These are phyloP conservation scores for Monosporascus sp. DNA, from an alignment of 2,329 filamentous ascomycete species.

Conservation along the genomic window DNA sequence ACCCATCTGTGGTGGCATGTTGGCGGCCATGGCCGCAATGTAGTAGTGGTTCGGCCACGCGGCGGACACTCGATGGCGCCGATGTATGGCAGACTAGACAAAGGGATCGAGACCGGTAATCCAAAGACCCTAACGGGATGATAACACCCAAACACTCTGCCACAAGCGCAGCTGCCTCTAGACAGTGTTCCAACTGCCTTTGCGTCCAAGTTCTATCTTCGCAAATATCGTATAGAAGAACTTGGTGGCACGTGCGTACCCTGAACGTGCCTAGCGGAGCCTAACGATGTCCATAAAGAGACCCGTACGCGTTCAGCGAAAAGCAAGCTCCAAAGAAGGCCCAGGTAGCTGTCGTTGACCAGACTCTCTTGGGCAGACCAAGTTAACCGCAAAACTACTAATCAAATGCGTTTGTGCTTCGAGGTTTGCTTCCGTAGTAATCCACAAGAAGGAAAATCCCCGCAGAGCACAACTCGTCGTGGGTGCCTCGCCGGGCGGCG, in stretches of 20 bases:
- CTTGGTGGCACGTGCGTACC: not conserved
- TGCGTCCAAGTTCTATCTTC: not conserved
- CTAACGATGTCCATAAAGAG: constrained; percentile 14
- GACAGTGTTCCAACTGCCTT: not conserved
- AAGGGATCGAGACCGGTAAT: not conserved
- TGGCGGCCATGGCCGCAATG: constrained; percentile 54
- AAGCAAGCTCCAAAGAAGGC: not conserved
- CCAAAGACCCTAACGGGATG: not conserved
- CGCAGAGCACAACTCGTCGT: not conserved
- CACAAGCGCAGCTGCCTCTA: not conserved
- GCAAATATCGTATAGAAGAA: not conserved
- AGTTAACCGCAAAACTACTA: too few relatives aligned
- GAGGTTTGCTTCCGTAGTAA: too few relatives aligned
- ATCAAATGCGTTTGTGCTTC: too few relatives aligned
- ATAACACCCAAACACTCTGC: not conserved
- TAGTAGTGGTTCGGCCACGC: constrained; percentile 11
- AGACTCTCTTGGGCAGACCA: too few relatives aligned
- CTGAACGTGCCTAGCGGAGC: constrained; percentile 8
- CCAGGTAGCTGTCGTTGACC: not conserved
- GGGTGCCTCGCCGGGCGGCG: not conserved
- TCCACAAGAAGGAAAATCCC: not conserved
- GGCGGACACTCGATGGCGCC: not conserved
- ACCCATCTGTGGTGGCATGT: constrained; percentile 54
- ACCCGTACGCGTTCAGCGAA: not conserved
- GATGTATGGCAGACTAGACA: not conserved